Base-by-base conservation (phyloP, 2,329 filamentous ascomycete genomes). In the Fusarium poae region DNA sequence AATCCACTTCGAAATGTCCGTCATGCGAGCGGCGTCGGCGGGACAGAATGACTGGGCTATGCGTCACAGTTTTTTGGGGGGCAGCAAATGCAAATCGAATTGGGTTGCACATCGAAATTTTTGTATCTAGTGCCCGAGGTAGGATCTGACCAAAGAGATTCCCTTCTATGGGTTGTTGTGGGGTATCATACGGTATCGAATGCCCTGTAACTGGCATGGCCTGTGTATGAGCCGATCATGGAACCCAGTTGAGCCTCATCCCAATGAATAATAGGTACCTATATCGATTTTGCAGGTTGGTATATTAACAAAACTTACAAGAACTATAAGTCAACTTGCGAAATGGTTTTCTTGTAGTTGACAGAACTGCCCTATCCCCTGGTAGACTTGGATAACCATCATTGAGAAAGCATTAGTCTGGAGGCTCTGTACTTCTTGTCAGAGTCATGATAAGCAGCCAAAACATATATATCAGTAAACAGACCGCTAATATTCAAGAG, bases 1-100 rank as follows among this genome's bases (percentile, higher is more conserved):
- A 71, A 67, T 67, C 65, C 67, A 72, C 71, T 23, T 49, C 21
- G 40, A 45, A 67, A 62, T 53, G 21, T 25, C 32, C 42, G 55
- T 65, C 62, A 74, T 73, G 65, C 67, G 64, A 62, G 50, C 66
- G 51, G 55, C 68, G 51, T 44, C 57, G 51, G 54, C 54, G 51
- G 46, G 49, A 61, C 21, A 13, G 35, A 21, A n/a, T 30, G 18
- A 39, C 50, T 53, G 27, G 18, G 18, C 32, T 57, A 65, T 57
- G 64, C 68, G 67, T 71, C 68, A 71, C 67, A 60, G 20, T 48
- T 64, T 67, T 32, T 55, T 35, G 30, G 20, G 21, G 32, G 27
- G 29, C 43, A 32, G 39, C 45, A 42, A 45, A 25, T 13, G 20
- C 21, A 61, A 37, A 48, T 51, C 61, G 61, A 62, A 37, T 50